phyloP scores from a whole-genome alignment of 2,329 filamentous ascomycete species.

The Cryphonectria japonica region DNA sequence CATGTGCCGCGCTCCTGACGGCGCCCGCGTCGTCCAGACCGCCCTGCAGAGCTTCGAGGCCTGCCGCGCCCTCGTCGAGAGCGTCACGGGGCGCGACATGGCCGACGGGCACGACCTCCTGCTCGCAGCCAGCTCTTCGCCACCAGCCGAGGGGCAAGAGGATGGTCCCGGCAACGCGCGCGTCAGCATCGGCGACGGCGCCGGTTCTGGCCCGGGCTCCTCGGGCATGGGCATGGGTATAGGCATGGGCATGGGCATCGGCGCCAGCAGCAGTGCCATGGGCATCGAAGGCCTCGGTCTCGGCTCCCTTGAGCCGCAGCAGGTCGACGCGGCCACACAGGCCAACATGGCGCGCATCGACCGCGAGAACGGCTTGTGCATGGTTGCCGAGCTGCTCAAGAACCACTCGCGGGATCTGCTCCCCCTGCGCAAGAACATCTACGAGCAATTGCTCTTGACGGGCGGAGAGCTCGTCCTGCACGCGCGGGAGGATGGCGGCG shows the following conservation, averaged over 20 bases:
- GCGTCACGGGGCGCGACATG: constrained; percentile 52
- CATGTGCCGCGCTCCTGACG: constrained; percentile 57
- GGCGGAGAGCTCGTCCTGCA: constrained; percentile 51
- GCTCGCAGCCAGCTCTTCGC: constrained; percentile 11
- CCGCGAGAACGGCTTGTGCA: constrained; percentile 63
- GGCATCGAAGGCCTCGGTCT: constrained; percentile 43
- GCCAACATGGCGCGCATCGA: constrained; percentile 56
- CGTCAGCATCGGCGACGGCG: constrained; percentile 5
- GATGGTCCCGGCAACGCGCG: constrained; percentile 3
- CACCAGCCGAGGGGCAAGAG: constrained; percentile 14
- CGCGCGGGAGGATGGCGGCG: constrained; percentile 30
- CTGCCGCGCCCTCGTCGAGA: constrained; percentile 48
- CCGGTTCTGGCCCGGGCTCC: background rate
- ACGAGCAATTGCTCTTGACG: constrained; percentile 54
- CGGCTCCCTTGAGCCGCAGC: constrained; percentile 47
- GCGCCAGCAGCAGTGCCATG: constrained; percentile 17
- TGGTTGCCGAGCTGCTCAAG: constrained; percentile 59
- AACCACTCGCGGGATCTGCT: constrained; percentile 47
- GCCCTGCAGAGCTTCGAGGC: constrained; percentile 49
- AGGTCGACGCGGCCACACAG: constrained; percentile 47
- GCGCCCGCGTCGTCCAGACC: constrained; percentile 49
- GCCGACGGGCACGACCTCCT: constrained; percentile 32
- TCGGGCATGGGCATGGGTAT: background rate
- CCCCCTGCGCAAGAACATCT: constrained; percentile 42
- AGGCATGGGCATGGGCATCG: no score